These are phyloP conservation scores for Canavalia gladiata DNA, from an alignment of 306 rosid genomes.

Conservation along the genomic window DNA sequence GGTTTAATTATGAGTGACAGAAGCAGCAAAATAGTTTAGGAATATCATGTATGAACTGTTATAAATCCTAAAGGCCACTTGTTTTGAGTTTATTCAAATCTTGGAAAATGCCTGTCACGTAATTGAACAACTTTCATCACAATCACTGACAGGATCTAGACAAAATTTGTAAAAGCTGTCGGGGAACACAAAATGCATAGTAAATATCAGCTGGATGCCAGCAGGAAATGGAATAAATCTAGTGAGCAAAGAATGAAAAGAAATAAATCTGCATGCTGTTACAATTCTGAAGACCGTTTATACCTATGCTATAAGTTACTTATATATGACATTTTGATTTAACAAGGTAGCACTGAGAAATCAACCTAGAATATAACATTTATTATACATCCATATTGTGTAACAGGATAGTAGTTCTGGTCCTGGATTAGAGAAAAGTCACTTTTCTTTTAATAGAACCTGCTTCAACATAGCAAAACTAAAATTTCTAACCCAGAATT, in stretches of 20 bases:
- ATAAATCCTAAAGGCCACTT: slow-evolving; percentile 26
- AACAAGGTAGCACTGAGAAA: slow-evolving; percentile 4
- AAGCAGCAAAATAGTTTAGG: slow-evolving; percentile 8
- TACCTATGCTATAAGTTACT: slow-evolving; percentile 19
- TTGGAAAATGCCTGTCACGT: neutral
- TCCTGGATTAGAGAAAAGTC: too few relatives aligned
- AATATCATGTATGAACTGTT: slow-evolving; percentile 11
- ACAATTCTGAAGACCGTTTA: slow-evolving; percentile 4
- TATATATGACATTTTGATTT: neutral
- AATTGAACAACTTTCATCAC: slow-evolving; percentile 15
- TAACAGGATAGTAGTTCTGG: too few relatives aligned
- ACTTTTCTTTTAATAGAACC: too few relatives aligned
- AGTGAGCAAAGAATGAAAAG: slow-evolving; percentile 1
- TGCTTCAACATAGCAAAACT: too few relatives aligned
- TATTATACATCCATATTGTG: too few relatives aligned
- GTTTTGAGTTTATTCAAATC: neutral
- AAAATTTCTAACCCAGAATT: too few relatives aligned
- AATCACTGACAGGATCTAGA: slow-evolving; percentile 2
- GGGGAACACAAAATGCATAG: neutral
- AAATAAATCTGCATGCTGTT: neutral
- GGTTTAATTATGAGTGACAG: slow-evolving; percentile 24
- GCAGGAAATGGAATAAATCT: slow-evolving; percentile 23
- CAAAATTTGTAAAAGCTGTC: slow-evolving; percentile 9
- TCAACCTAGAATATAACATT: slow-evolving; percentile 1
- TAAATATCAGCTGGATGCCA: slow-evolving; percentile 1